Conservation (phyloP, 2,329 filamentous ascomycete genomes). For the Arthroderma sp. region DNA sequence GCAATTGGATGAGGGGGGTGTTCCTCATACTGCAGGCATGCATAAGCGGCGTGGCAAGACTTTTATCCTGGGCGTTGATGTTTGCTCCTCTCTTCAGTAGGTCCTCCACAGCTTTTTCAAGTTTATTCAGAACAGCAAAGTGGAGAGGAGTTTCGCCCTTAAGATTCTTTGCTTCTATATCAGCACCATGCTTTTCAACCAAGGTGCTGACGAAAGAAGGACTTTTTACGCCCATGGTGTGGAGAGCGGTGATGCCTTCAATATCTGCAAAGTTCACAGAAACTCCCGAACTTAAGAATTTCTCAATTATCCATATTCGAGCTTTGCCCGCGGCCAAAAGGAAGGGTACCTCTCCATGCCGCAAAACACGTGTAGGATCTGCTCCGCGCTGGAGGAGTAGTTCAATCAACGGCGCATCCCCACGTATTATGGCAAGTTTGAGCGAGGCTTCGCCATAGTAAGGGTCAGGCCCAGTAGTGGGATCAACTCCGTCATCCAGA, state of each 20-base stretch:
- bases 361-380: background rate
- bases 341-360: background rate
- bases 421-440: background rate
- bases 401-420: background rate
- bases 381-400: background rate
- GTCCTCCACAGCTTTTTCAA: slow-evolving; percentile 2
- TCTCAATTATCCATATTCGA: background rate
- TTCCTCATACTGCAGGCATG: background rate
- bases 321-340: background rate
- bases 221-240: background rate
- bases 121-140: background rate
- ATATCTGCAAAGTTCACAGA: background rate
- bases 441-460: background rate
- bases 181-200: slow-evolving; percentile 21
- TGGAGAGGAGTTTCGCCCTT: slow-evolving; percentile 26
- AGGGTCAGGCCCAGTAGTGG: background rate
- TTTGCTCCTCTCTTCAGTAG: slow-evolving; percentile 15
- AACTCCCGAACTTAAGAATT: background rate
- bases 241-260: background rate
- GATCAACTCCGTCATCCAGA: slow-evolving; percentile 1
- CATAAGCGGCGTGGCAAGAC: slow-evolving; percentile 16
- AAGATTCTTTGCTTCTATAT: slow-evolving; percentile 25
- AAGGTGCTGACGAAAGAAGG: background rate
- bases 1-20: slow-evolving; percentile 11
- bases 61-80: slow-evolving; percentile 12